Conservation (phyloP, 495 filamentous ascomycete species). For the Diplogelasinospora grovesii region DNA sequence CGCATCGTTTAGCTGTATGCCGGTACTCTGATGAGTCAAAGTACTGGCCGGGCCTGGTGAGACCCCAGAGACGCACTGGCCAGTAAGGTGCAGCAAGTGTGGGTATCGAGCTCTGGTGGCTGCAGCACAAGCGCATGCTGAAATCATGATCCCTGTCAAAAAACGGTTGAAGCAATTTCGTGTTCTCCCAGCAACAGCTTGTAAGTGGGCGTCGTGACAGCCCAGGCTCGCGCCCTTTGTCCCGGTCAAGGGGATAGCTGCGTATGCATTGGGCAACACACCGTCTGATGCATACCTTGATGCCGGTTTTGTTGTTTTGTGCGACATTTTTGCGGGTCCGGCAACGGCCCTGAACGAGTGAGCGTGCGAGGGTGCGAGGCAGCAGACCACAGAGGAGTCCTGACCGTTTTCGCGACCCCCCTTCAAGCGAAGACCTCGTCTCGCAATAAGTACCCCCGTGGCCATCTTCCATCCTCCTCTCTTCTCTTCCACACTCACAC, state of each 20-base stretch:
- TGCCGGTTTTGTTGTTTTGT: background rate
- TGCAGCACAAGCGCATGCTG: slow-evolving; percentile 24
- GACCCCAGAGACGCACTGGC: slow-evolving; percentile 20
- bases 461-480: slow-evolving; percentile 26
- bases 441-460: slow-evolving; percentile 18
- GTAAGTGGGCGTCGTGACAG: slow-evolving; percentile 16
- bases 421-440: slow-evolving; percentile 5
- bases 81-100: slow-evolving; percentile 15
- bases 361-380: too few species aligned
- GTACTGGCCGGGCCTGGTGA: slow-evolving; percentile 14
- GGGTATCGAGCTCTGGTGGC: slow-evolving; percentile 15
- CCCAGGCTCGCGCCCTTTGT: slow-evolving; percentile 14
- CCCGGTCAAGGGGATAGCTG: slow-evolving; percentile 8
- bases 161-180: slow-evolving; percentile 33
- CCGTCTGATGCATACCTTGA: background rate
- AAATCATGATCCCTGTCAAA: slow-evolving; percentile 24
- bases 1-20: slow-evolving; percentile 14
- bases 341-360: too few species aligned
- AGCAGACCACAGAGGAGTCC: slow-evolving; percentile 14
- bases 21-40: slow-evolving; percentile 20
- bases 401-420: slow-evolving; percentile 9
- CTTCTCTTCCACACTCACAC: slow-evolving; percentile 20
- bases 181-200: slow-evolving; percentile 25
- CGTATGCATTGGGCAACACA: background rate
- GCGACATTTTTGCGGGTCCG: too few species aligned